Conservation (phyloP, 1,139 yeast genomes). For the Diutina siamensis region DNA sequence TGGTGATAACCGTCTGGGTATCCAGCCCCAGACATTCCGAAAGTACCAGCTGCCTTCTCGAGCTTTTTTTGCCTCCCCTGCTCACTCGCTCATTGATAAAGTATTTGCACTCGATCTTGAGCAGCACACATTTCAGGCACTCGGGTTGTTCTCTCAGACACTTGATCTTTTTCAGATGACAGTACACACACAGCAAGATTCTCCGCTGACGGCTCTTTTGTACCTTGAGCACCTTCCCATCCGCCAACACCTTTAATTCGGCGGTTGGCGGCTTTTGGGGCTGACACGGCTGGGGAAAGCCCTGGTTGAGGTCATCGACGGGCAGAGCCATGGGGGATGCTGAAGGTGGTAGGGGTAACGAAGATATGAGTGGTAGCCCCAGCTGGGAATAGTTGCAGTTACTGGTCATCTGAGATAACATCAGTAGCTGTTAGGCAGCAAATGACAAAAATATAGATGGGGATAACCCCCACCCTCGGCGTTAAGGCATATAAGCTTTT, state of each 20-base stretch:
- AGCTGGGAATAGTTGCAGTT: too few relatives aligned
- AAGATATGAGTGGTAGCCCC: too few relatives aligned
- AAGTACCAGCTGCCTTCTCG: not conserved
- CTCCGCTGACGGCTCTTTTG: constrained; percentile 49
- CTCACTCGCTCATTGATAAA: constrained; percentile 40
- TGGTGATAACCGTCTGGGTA: not conserved
- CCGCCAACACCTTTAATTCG: constrained; percentile 16
- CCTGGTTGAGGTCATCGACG: too few relatives aligned
- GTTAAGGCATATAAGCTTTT: too few relatives aligned
- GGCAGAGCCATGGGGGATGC: too few relatives aligned
- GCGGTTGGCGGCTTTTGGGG: not conserved
- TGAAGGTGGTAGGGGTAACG: too few relatives aligned
- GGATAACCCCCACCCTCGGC: too few relatives aligned
- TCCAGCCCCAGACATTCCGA: constrained; percentile 2
- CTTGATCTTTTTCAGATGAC: constrained; percentile 51
- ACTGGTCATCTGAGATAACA: too few relatives aligned
- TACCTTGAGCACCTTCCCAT: constrained; percentile 42
- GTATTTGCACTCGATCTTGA: constrained; percentile 37
- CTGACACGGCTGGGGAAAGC: too few relatives aligned
- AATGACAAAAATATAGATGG: too few relatives aligned
- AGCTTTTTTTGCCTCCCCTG: constrained; percentile 1
- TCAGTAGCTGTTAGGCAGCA: too few relatives aligned
- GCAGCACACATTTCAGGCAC: constrained; percentile 39
- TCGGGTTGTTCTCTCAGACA: constrained; percentile 39
- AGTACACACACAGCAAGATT: constrained; percentile 46